Percentiles rank a stretch among this genome's conserved stretches.
phyloP scores from a whole-genome alignment of 306 rosid species.

The Begonia loranthoides region DNA sequence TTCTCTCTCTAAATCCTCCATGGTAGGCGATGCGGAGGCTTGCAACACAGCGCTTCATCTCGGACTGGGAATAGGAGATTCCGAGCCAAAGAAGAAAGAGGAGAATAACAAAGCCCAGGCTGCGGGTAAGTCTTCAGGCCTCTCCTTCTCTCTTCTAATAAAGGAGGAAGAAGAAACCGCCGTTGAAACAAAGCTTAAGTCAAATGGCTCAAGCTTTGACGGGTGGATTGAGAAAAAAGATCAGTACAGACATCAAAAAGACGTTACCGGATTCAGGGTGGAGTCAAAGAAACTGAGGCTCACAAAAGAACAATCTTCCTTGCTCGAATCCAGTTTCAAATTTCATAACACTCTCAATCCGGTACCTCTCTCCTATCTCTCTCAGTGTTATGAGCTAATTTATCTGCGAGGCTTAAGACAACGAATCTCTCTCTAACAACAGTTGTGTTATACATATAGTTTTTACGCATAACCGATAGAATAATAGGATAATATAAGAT shows the following conservation, averaged over 20 bases:
- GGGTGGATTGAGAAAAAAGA: background rate
- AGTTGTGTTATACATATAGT: background rate
- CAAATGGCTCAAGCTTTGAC: too few species aligned
- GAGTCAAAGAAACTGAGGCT: constrained; percentile 61
- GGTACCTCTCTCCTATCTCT: constrained; percentile 12
- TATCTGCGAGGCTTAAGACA: background rate
- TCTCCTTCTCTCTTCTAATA: background rate
- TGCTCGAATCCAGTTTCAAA: constrained; percentile 64
- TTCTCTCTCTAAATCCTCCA: constrained; percentile 11
- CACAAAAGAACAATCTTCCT: constrained; percentile 48
- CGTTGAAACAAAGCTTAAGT: too few species aligned
- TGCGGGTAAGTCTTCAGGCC: background rate
- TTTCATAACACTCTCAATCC: constrained; percentile 48
- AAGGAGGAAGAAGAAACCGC: background rate
- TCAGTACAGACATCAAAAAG: background rate
- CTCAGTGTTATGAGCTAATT: background rate
- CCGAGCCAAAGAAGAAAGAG: constrained; percentile 16
- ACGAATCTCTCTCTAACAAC: too few species aligned
- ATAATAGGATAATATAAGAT: too few species aligned
- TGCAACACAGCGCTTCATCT: constrained; percentile 26
- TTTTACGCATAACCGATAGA: too few species aligned
- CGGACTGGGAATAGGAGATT: constrained; percentile 40
- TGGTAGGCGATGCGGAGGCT: constrained; percentile 28
- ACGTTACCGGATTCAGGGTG: constrained; percentile 5
- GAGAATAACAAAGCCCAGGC: background rate